Base-by-base conservation (phyloP, 768 basidiomycete genomes). In the Hygrophorus pudorinus region DNA sequence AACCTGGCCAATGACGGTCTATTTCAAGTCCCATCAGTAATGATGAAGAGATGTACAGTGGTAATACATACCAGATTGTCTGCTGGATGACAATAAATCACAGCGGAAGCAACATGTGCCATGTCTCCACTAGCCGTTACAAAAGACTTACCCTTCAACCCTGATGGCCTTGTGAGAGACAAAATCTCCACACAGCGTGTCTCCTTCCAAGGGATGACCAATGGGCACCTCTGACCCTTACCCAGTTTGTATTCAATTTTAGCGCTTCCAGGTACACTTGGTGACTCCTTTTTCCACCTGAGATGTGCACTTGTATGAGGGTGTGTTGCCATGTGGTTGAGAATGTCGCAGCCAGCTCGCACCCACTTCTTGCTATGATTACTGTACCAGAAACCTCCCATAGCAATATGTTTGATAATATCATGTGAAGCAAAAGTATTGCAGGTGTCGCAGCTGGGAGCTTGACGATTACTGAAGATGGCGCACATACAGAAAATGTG, bases 381-480 rank as follows among this genome's bases (percentile, higher is more conserved):
- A 28, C 38, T 32, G 17, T 12, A 28, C 21, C 20, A 53, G 14
- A 45, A 46, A 12, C 58, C 55, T 5, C 59, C 52, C 39, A 56
- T 57, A 9, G 60, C 39, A 10, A 61, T 48, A 41, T 62, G 61
- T 1, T 48, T 51, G 14, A 62, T 48, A 5, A 51, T 52, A 40
- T 58, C 56, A 2, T 50, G 51, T 31, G 55, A 53, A 2, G 56
- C 61, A 44, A 62, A 58, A 0, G 50, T 48, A 10, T 31, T 11
- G 6, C 52, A 57, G 43, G 64, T 65, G 40, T 63, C 64, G 0
- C 53, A 51, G 7, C 59, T 62, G 0, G 62, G 64, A 1, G 65
- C 60, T 17, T 58, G 58, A 5, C 56, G 51, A 45, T 69, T 69
- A 5, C 55, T 59, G 41, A 66, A 59, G 4, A 67, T 47, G 44